Percentiles rank a stretch among this genome's conserved stretches.
Evolutionary conservation across 1,284 basidiomycete genomes (phyloP).

Genomic region (Rhodotorula sp.): DNA sequence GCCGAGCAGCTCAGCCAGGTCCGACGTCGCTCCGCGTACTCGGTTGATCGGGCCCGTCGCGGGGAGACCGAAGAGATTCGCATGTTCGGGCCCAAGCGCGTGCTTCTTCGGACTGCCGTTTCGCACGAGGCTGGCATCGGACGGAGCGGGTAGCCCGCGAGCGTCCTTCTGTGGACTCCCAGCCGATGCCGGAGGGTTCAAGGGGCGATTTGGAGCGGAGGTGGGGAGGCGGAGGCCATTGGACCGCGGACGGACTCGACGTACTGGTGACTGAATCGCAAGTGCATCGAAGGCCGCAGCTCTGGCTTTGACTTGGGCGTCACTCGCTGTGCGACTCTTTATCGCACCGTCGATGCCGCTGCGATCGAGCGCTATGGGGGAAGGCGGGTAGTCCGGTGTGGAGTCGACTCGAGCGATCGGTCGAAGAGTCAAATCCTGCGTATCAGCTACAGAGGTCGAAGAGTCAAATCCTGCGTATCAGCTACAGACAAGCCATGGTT

Average conservation of each 20-base stretch:
- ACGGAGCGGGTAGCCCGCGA: conserved; percentile 23
- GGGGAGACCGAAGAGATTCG: neutral
- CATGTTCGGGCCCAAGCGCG: conserved; percentile 36
- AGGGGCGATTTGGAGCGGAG: conserved; percentile 22
- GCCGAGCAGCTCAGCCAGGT: conserved; percentile 36
- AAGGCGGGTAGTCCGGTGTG: neutral
- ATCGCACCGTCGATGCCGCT: conserved; percentile 6
- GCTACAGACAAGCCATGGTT: no score
- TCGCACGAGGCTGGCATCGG: conserved; percentile 1
- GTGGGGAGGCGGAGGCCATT: conserved; percentile 19
- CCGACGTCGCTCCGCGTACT: conserved; percentile 31
- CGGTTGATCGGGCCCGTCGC: conserved; percentile 15
- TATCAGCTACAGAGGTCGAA: no score
- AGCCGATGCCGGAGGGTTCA: conserved; percentile 24
- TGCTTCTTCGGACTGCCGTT: conserved; percentile 26
- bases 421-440: no score
- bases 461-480: no score
- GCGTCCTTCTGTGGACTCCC: conserved; percentile 28
- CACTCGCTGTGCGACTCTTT: conserved; percentile 3
- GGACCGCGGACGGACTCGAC: conserved; percentile 7
- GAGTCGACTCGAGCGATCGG: no score
- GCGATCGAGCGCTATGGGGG: conserved; percentile 19
- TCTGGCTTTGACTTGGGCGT: conserved; percentile 12
- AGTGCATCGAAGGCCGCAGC: conserved; percentile 10
- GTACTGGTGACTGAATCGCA: conserved; percentile 5